phyloP scores from a whole-genome alignment of 208 protist genomes.

The Wallacemonas sp. region DNA sequence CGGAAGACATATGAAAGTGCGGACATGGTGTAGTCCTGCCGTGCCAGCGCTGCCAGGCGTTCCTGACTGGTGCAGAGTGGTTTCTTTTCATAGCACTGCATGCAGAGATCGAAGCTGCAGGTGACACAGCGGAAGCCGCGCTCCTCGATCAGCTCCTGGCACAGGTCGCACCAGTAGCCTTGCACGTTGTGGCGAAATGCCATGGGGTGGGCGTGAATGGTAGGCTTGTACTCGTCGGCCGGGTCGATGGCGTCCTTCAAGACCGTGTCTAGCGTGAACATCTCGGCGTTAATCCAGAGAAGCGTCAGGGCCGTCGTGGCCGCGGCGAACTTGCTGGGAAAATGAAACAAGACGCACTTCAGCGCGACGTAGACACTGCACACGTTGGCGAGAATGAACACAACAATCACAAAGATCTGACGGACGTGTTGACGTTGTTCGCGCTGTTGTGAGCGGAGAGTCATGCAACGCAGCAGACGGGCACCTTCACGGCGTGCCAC shows the following conservation, averaged over 20 bases:
- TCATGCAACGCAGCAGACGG: not conserved
- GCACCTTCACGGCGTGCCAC: not conserved
- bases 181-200: not conserved
- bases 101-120: slow-evolving; percentile 12
- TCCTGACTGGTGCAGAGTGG: not conserved
- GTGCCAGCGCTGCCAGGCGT: not conserved
- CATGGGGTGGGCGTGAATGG: slow-evolving; percentile 3
- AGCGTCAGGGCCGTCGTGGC: not conserved
- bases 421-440: not conserved
- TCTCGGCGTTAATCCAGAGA: slow-evolving; percentile 9
- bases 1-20: not conserved
- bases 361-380: slow-evolving; percentile 12
- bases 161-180: slow-evolving; percentile 6
- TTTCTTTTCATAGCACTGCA: slow-evolving; percentile 12
- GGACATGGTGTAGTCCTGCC: not conserved
- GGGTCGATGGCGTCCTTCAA: not conserved
- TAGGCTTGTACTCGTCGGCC: slow-evolving; percentile 6
- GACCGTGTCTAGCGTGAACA: slow-evolving; percentile 7
- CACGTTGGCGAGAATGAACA: slow-evolving; percentile 2
- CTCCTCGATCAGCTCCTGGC: not conserved
- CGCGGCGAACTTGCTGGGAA: slow-evolving; percentile 5
- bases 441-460: slow-evolving; percentile 4
- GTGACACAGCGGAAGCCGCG: slow-evolving; percentile 4
- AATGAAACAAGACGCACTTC: slow-evolving; percentile 3
- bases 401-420: not conserved